These are phyloP conservation scores for Lathyrus oleraceus DNA, from an alignment of 306 rosid genomes.

Conservation along the genomic window DNA sequence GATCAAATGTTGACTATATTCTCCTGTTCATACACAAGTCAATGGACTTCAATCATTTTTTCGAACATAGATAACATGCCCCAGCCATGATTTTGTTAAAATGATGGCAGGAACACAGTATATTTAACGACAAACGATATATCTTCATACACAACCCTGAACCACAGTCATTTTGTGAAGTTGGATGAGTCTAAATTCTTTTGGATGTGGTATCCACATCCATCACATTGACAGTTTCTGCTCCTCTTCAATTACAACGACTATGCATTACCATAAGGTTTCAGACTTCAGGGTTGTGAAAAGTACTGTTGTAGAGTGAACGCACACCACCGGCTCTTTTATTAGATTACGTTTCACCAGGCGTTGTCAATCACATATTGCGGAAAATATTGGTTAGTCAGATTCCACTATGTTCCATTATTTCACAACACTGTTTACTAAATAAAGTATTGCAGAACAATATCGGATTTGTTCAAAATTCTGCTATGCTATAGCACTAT, in stretches of 20 bases:
- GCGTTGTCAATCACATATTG: neutral
- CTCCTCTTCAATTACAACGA: too few species aligned
- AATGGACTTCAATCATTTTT: neutral
- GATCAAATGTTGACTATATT: neutral
- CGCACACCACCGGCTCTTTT: neutral
- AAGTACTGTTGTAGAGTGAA: too few species aligned
- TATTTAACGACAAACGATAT: neutral
- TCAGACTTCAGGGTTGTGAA: too few species aligned
- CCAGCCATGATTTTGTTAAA: neutral
- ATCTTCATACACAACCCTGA: conserved; percentile 6
- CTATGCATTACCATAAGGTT: too few species aligned
- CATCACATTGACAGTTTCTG: too few species aligned
- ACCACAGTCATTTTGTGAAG: neutral
- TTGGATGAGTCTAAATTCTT: too few species aligned
- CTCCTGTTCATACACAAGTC: conserved; percentile 17
- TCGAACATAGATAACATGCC: conserved; percentile 10
- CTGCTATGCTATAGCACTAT: neutral
- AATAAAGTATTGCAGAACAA: neutral
- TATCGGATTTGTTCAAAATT: neutral
- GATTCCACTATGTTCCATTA: neutral
- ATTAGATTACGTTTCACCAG: neutral
- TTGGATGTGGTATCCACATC: too few species aligned
- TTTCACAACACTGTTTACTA: neutral
- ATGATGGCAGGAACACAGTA: conserved; percentile 18
- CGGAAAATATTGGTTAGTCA: neutral